Percentiles rank a stretch among this genome's conserved stretches.
Evolutionary conservation across 2,329 filamentous ascomycete genomes (phyloP).

Genomic region (Mariannaea sp.): DNA sequence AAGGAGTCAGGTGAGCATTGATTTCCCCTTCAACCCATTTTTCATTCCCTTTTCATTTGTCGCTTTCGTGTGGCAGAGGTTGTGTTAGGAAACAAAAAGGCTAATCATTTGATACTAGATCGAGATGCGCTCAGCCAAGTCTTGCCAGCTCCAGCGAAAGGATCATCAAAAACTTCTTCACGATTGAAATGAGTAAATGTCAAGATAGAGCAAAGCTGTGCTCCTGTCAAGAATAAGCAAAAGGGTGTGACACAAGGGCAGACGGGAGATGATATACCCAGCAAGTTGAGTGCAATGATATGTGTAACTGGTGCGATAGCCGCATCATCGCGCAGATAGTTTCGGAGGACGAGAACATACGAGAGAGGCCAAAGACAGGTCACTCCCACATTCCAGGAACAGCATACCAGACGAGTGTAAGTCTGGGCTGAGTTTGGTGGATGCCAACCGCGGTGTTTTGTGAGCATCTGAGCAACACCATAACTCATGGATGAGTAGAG

Average conservation of each 20-base stretch:
- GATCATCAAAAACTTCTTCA: slow-evolving; percentile 41
- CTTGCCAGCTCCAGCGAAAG: slow-evolving; percentile 63
- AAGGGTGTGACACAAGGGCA: slow-evolving; percentile 7
- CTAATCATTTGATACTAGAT: slow-evolving; percentile 48
- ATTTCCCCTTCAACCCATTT: too few species aligned
- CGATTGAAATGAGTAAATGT: slow-evolving; percentile 37
- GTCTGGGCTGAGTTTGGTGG: slow-evolving; percentile 12
- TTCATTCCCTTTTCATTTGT: too few species aligned
- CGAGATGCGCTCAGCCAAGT: slow-evolving; percentile 57
- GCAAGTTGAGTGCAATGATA: slow-evolving; percentile 10
- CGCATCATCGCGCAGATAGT: background rate
- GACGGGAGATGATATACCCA: slow-evolving; percentile 25
- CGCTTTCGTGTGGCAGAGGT: background rate
- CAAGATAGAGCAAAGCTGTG: slow-evolving; percentile 14
- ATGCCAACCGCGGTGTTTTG: slow-evolving; percentile 3
- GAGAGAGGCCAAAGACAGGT: slow-evolving; percentile 3
- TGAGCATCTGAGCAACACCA: slow-evolving; percentile 15
- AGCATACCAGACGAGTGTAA: slow-evolving; percentile 1
- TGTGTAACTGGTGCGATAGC: background rate
- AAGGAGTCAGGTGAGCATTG: slow-evolving; percentile 69
- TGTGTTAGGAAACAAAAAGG: background rate
- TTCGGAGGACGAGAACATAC: slow-evolving; percentile 2
- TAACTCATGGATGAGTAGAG: slow-evolving; percentile 4
- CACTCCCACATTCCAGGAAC: background rate
- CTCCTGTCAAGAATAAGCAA: slow-evolving; percentile 16